Base-by-base conservation (phyloP, 2,329 filamentous ascomycete genomes). In the Xylariaceae sp. region DNA sequence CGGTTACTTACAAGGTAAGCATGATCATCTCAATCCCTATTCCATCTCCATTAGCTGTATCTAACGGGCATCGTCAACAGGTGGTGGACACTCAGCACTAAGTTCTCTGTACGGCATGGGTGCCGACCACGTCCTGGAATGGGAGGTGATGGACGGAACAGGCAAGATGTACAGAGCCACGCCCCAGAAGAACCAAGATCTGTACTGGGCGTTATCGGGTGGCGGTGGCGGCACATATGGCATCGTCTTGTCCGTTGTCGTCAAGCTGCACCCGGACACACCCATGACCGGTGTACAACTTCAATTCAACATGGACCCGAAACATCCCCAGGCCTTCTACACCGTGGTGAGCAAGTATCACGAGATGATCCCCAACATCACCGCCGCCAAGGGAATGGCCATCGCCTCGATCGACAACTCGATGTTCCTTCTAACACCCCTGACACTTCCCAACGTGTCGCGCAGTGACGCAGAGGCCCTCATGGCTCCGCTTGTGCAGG, bases 31-130 rank as follows among this genome's bases (percentile, higher is more conserved):
- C 26, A 5, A 26, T 26, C 26, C n/a, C 26, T 26, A 26, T 8
- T 5, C 26, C 26, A 8, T 26, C 26, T 26, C 8, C 26, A 26
- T 8, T 26, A 26, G 4, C 26, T 5, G 4, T 26, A 26, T 26
- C 26, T 26, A 26, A 26, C 26, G 70, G 59, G 65, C 66, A 6
- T 59, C 72, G 34, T 26, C 26, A 26, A 26, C 26, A 26, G 79
- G 77, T 15, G 80, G 77, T 43, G 80, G 80, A 0, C 79, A 83
- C 62, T 76, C 73, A 4, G 75, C 76, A 1, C 61, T 83, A 40
- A 71, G 72, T 2, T 70, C 71, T 36, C 59, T 72, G 26, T 75
- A 76, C 56, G 72, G 80, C 49, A 71, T 80, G 60, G 77, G 69
- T 3, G 73, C 74, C 13, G 78, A 80, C 61, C 72, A 77, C 53